These are phyloP conservation scores for Trichaptum fuscoviolaceum DNA, from an alignment of 768 basidiomycete genomes.

Conservation along the genomic window DNA sequence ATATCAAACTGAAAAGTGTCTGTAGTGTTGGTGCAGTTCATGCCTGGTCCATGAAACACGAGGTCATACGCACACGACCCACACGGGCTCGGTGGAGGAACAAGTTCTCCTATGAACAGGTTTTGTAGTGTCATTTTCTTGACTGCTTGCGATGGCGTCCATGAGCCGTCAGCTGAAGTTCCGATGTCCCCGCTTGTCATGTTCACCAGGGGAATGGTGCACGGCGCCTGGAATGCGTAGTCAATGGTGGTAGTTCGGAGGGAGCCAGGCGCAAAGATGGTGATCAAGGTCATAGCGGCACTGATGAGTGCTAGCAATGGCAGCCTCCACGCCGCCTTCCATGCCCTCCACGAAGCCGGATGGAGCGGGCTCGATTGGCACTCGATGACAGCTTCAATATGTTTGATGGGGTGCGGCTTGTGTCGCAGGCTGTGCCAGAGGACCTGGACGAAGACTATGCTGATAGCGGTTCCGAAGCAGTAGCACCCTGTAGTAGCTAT, in stretches of 20 bases:
- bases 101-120: background rate
- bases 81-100: background rate
- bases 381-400: background rate
- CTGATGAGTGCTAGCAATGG: background rate
- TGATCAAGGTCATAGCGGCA: background rate
- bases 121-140: background rate
- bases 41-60: background rate
- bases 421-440: slow-evolving; percentile 1
- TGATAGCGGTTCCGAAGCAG: background rate
- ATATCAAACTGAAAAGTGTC: background rate
- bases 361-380: background rate
- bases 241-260: background rate
- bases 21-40: background rate
- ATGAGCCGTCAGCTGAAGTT: background rate
- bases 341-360: background rate
- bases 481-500: background rate
- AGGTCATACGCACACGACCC: background rate
- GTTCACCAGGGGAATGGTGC: background rate
- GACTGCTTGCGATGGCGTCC: background rate
- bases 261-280: background rate
- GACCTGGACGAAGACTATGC: background rate
- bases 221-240: background rate
- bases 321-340: background rate
- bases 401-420: background rate
- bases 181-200: background rate